phyloP scores from a whole-genome alignment of 1,284 basidiomycete genomes.

The Pisolithus thermaeus region DNA sequence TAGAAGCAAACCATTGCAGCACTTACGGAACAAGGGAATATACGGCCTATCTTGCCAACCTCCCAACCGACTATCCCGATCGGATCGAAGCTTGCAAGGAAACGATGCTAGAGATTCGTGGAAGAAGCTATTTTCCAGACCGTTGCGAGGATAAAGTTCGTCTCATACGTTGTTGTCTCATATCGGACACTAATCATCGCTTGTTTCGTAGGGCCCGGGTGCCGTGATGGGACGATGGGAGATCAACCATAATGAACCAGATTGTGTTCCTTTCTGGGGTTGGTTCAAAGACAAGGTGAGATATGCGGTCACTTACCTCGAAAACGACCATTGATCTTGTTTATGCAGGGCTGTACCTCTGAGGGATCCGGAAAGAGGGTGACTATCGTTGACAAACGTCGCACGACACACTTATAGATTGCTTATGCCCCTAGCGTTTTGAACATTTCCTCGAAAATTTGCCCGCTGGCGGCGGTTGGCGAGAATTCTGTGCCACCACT shows the following conservation, averaged over 20 bases:
- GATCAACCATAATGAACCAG: constrained; percentile 3
- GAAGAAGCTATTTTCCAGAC: constrained; percentile 1
- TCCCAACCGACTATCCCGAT: neutral
- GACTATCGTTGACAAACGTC: neutral
- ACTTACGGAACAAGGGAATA: constrained; percentile 9
- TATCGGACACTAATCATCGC: too few relatives aligned
- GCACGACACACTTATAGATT: neutral
- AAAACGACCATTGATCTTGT: neutral
- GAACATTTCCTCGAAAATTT: constrained; percentile 4
- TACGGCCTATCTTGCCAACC: constrained; percentile 2
- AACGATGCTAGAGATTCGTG: constrained; percentile 4
- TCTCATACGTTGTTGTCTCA: neutral
- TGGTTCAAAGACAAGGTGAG: constrained; percentile 1
- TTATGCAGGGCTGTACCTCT: constrained; percentile 2
- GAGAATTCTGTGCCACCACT: constrained; percentile 7
- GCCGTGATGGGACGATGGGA: constrained; percentile 2
- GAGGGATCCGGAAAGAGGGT: constrained; percentile 2
- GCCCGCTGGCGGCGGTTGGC: constrained; percentile 2
- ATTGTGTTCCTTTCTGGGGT: neutral
- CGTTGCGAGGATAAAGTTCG: constrained; percentile 3
- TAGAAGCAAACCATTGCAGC: constrained; percentile 4
- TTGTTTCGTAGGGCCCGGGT: neutral
- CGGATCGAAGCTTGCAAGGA: constrained; percentile 6
- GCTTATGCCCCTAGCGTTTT: neutral
- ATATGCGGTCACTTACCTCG: neutral